phyloP scores from a whole-genome alignment of 495 filamentous ascomycete species.

The Barbatosphaeria neglecta region DNA sequence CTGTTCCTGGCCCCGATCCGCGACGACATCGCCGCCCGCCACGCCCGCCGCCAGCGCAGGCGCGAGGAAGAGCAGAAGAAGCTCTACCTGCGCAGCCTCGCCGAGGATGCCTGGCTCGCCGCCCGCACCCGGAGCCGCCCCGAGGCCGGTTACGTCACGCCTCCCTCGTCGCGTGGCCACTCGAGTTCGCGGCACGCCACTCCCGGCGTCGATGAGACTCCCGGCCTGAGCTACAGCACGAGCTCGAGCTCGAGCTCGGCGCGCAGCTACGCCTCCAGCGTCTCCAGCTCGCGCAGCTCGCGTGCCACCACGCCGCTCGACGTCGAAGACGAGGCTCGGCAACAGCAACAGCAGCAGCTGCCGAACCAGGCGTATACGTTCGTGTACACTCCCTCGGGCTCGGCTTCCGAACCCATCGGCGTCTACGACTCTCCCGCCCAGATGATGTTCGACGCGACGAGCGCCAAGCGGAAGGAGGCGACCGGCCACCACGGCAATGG shows the following conservation, averaged over 20 bases:
- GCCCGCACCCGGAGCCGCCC: constrained; percentile 4
- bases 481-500: too few species aligned
- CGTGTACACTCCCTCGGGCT: constrained; percentile 15
- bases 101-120: constrained; percentile 14
- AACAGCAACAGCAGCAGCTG: neutral
- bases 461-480: constrained; percentile 4
- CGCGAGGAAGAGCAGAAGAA: constrained; percentile 21
- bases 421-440: constrained; percentile 29
- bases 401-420: neutral
- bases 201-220: constrained; percentile 22
- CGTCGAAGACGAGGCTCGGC: constrained; percentile 9
- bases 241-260: constrained; percentile 24
- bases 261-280: constrained; percentile 1
- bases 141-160: constrained; percentile 18
- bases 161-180: constrained; percentile 23
- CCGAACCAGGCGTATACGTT: constrained; percentile 19
- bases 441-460: constrained; percentile 15
- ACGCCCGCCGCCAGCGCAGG: constrained; percentile 29
- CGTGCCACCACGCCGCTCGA: constrained; percentile 33
- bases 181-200: constrained; percentile 23
- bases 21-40: constrained; percentile 22
- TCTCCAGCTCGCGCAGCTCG: constrained; percentile 7
- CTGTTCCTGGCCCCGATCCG: constrained; percentile 81
- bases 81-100: constrained; percentile 8
- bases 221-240: constrained; percentile 24